Conservation (phyloP, 106 monocot genomes). For the Ottelia alismoides region DNA sequence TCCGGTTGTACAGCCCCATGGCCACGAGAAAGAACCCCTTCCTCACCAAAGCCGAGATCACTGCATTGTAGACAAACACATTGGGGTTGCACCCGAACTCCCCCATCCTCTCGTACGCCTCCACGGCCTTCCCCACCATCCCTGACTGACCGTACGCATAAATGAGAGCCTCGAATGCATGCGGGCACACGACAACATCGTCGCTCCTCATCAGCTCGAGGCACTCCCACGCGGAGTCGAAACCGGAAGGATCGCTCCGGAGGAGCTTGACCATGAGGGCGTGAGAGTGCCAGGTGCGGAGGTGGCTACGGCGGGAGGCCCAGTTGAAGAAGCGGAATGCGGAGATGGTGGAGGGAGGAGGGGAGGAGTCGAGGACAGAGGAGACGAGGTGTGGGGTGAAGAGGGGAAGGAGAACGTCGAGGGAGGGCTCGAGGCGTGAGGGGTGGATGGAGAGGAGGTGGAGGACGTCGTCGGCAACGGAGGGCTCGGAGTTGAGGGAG, state of each 20-base stretch:
- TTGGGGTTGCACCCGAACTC: slow-evolving; percentile 44
- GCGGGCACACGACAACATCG: slow-evolving; percentile 3
- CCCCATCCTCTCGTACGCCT: slow-evolving; percentile 45
- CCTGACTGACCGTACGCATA: slow-evolving; percentile 31
- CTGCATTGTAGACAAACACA: slow-evolving; percentile 53
- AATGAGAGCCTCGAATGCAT: slow-evolving; percentile 36
- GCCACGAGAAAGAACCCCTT: slow-evolving; percentile 50
- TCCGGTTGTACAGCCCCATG: slow-evolving; percentile 41
- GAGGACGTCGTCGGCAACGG: slow-evolving; percentile 33
- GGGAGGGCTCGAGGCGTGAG: slow-evolving; percentile 25
- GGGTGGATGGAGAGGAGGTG: slow-evolving; percentile 40
- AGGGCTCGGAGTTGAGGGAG: slow-evolving; percentile 13
- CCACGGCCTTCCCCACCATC: slow-evolving; percentile 29
- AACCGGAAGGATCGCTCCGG: slow-evolving; percentile 4
- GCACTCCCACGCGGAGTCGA: slow-evolving; percentile 16
- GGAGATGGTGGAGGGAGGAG: slow-evolving; percentile 7
- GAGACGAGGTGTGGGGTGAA: slow-evolving; percentile 33
- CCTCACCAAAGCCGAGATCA: slow-evolving; percentile 35
- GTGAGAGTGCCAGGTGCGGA: slow-evolving; percentile 34
- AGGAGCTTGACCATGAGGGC: slow-evolving; percentile 34
- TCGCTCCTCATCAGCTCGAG: slow-evolving; percentile 9
- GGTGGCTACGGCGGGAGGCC: slow-evolving; percentile 18
- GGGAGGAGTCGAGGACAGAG: slow-evolving; percentile 22
- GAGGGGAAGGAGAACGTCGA: slow-evolving; percentile 34
- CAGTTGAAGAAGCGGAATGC: slow-evolving; percentile 60